Conservation (phyloP, 2,329 filamentous ascomycete genomes). For the Dothidotthia symphoricarpi region DNA sequence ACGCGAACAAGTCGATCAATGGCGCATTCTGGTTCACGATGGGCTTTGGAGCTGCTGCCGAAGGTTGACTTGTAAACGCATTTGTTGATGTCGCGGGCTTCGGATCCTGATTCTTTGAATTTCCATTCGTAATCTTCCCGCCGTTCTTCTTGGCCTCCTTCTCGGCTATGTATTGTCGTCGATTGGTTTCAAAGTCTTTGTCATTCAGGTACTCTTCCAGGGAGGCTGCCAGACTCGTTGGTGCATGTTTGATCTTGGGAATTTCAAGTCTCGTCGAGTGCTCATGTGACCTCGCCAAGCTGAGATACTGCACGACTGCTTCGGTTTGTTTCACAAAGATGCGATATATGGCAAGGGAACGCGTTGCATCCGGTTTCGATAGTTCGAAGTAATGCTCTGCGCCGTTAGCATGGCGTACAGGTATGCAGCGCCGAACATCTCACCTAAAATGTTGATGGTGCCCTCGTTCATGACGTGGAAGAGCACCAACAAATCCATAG, state of each 20-base stretch:
- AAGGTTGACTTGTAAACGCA: constrained; percentile 19
- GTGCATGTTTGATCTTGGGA: constrained; percentile 94
- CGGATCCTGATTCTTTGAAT: constrained; percentile 40
- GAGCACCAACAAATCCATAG: constrained; percentile 81
- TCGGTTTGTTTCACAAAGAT: constrained; percentile 91
- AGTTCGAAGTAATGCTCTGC: constrained; percentile 97
- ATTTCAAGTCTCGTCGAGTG: constrained; percentile 90
- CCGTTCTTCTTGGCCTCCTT: constrained; percentile 67
- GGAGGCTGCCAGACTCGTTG: constrained; percentile 82
- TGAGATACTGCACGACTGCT: constrained; percentile 84
- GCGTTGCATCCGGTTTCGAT: constrained; percentile 89
- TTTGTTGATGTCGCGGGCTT: constrained; percentile 30
- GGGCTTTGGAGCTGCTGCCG: constrained; percentile 19
- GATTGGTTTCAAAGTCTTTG: constrained; percentile 89
- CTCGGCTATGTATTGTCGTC: constrained; percentile 86
- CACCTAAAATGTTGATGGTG: constrained; percentile 93
- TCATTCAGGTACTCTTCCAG: constrained; percentile 94
- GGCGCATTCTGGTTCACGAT: constrained; percentile 22
- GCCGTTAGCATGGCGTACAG: constrained; percentile 15
- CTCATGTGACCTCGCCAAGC: constrained; percentile 84
- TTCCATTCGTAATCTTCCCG: constrained; percentile 41
- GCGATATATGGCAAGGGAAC: constrained; percentile 88
- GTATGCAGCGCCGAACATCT: constrained; percentile 24
- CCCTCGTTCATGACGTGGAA: constrained; percentile 97
- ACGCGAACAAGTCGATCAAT: constrained; percentile 36